Conservation (phyloP, 192 early-diverging fungal genomes). For the Oehlia diaphana region DNA sequence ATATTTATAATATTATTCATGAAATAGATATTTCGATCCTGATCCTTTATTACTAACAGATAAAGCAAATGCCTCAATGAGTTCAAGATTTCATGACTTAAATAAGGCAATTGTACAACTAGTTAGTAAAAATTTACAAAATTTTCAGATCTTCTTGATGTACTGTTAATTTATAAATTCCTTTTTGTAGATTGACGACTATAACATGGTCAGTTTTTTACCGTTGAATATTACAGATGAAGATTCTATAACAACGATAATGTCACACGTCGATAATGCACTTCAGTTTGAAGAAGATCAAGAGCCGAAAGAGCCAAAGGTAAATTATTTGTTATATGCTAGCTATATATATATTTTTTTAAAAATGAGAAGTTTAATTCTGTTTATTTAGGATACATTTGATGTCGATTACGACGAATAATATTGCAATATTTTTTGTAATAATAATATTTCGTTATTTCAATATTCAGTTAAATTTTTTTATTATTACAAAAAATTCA, state of each 20-base stretch:
- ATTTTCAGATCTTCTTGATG: neutral
- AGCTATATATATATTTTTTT: no score
- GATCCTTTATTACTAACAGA: slow-evolving; percentile 86
- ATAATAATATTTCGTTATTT: no score
- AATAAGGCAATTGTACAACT: slow-evolving; percentile 89
- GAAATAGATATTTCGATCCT: slow-evolving; percentile 80
- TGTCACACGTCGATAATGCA: slow-evolving; percentile 91
- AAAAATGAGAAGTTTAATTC: no score
- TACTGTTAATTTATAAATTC: neutral
- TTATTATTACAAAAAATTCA: no score
- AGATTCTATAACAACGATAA: slow-evolving; percentile 82
- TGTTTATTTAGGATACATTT: neutral
- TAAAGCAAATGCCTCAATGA: slow-evolving; percentile 74
- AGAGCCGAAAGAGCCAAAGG: slow-evolving; percentile 80
- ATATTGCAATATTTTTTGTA: no score
- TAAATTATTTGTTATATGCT: neutral
- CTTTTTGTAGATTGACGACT: slow-evolving; percentile 79
- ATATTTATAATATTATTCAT: neutral
- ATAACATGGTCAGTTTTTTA: slow-evolving; percentile 95
- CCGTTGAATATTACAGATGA: slow-evolving; percentile 94
- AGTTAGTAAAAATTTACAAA: slow-evolving; percentile 36
- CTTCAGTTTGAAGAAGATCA: slow-evolving; percentile 98
- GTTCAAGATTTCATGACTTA: slow-evolving; percentile 76
- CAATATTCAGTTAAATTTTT: no score
- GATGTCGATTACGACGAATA: no score